Evolutionary conservation across 208 protist species (phyloP), one percentile per base, ranked within the genome.

Genomic region (Herpetomonas tarakana): DNA sequence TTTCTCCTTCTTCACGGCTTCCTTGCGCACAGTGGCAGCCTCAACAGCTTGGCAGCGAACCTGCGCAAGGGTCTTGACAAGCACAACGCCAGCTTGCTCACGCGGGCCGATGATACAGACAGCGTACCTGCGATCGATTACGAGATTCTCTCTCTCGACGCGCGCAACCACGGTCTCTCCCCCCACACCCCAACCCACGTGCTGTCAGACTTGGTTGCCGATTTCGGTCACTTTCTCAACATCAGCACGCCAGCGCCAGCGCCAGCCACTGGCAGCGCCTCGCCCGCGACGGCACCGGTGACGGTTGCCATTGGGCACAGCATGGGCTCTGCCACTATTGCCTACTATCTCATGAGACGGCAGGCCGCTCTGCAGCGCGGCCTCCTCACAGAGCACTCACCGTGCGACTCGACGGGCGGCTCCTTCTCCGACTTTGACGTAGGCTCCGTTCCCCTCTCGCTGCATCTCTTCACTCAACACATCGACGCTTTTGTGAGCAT

Each of bases 1-100:
- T 65, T 88, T 25, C 58, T 88, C 6, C 54, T 79, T 18, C 63
- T 88, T 9, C 81, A 88, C 50, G 81, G 81, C n/a, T 82, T 88
- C 29, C 67, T 88, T 16, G 70, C 71, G 9, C 74, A 88, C 63
- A 75, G 81, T 44, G 68, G 62, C 39, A 60, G 67, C 16, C 55
- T 88, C 59, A 67, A 80, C 46, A 74, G 73, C 6, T 71, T 85
- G n/a, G 65, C 71, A 0, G 35, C 27, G 1, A 57, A 66, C 41
- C 69, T 80, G 31, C 60, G 62, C 22, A 62, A 66, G 46, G 41
- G 30, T 3, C 62, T 77, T 14, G 61, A 72, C 11, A 45, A 44
- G 22, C 51, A 59, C 52, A 75, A 69, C 31, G 53, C 7, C 56
- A 61, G 4, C 45, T 41, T 22, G 56, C 38, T 19, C 38, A 21